phyloP scores from a whole-genome alignment of 371 early-diverging fungal genomes.

The Saksenaea vasiformis region DNA sequence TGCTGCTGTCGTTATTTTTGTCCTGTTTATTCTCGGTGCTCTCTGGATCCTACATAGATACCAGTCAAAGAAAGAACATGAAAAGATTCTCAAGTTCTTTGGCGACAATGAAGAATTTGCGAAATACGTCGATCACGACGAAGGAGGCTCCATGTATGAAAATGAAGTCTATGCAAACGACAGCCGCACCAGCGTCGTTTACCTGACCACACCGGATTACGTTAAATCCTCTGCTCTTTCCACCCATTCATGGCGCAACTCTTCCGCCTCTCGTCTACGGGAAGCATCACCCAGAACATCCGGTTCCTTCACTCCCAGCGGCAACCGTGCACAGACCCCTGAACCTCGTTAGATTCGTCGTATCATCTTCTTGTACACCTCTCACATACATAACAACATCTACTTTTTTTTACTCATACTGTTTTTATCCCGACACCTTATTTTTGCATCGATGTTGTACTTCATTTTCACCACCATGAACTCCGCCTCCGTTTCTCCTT shows the following conservation, averaged over 20 bases:
- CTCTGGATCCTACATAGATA: conserved; percentile 51
- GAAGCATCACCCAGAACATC: background rate
- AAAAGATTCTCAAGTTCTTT: conserved; percentile 43
- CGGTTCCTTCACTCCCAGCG: background rate
- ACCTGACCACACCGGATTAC: conserved; percentile 41
- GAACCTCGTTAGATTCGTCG: background rate
- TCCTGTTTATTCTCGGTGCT: conserved; percentile 24
- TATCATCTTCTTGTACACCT: background rate
- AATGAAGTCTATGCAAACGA: background rate
- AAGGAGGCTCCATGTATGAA: background rate
- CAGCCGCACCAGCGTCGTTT: conserved; percentile 33
- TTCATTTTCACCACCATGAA: background rate
- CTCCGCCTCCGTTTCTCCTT: background rate
- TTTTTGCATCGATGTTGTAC: background rate
- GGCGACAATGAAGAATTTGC: conserved; percentile 46
- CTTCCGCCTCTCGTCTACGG: conserved; percentile 12
- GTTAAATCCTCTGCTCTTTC: conserved; percentile 32
- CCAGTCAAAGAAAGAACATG: conserved; percentile 47
- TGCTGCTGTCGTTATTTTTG: conserved; percentile 36
- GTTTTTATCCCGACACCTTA: background rate
- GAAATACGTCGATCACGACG: conserved; percentile 24
- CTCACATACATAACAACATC: background rate
- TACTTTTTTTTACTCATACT: background rate
- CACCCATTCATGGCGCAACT: conserved; percentile 26
- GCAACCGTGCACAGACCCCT: background rate